Evolutionary conservation across 2,329 filamentous ascomycete genomes (phyloP).

Genomic region (Diplodia sapinea): DNA sequence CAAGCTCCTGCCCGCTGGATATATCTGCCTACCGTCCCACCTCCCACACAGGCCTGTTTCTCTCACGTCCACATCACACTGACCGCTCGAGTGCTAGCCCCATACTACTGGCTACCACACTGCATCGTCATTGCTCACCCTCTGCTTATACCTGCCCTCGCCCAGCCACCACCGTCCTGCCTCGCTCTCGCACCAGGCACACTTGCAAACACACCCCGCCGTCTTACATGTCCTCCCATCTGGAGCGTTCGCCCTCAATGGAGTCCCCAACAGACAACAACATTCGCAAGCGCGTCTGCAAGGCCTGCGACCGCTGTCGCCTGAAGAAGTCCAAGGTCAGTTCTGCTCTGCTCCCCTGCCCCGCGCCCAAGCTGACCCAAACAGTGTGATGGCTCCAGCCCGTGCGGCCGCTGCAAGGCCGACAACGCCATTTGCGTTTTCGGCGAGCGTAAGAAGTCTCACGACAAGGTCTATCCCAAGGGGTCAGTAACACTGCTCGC

Average conservation of each 20-base stretch:
- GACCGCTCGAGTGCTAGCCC: conserved; percentile 44
- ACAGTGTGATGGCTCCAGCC: conserved; percentile 66
- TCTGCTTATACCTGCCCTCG: neutral
- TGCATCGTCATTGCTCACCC: conserved; percentile 20
- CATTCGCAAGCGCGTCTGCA: conserved; percentile 67
- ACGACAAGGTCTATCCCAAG: conserved; percentile 72
- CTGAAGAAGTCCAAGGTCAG: conserved; percentile 70
- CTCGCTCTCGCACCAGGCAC: neutral
- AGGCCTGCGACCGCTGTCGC: conserved; percentile 69
- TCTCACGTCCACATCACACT: conserved; percentile 19
- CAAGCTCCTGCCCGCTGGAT: conserved; percentile 25
- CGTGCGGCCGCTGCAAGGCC: conserved; percentile 66
- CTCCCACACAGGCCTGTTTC: conserved; percentile 22
- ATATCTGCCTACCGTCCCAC: conserved; percentile 29
- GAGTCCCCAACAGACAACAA: conserved; percentile 51
- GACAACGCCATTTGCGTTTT: conserved; percentile 71
- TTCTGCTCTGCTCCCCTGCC: neutral
- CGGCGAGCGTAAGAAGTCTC: conserved; percentile 68
- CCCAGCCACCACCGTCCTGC: neutral
- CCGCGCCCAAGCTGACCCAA: conserved; percentile 32
- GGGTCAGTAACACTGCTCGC: conserved; percentile 56
- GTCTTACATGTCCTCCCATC: conserved; percentile 27
- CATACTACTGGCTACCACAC: neutral
- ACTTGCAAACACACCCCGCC: neutral
- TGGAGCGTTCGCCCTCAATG: conserved; percentile 45